Conservation (phyloP, 2,329 filamentous ascomycete genomes). For the Coniochaeta hoffmannii region DNA sequence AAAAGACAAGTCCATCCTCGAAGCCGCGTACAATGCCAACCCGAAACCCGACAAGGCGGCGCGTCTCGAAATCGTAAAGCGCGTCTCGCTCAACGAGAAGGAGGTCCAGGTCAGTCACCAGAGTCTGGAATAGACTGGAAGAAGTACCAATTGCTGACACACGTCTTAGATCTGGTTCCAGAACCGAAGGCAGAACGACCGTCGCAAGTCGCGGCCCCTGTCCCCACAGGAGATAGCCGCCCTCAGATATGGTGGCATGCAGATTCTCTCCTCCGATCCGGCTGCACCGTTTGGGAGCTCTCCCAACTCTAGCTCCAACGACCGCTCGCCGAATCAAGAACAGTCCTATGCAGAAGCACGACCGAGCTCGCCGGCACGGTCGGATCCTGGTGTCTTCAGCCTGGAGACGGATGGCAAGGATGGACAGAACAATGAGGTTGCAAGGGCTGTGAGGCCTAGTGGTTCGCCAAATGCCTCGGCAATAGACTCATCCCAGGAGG, state of each 20-base stretch:
- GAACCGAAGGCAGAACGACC: slow-evolving; percentile 86
- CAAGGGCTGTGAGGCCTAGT: background rate
- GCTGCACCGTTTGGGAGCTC: slow-evolving; percentile 20
- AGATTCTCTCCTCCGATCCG: slow-evolving; percentile 41
- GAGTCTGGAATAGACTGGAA: slow-evolving; percentile 4
- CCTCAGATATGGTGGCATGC: slow-evolving; percentile 47
- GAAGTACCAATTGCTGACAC: slow-evolving; percentile 13
- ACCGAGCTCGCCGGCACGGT: background rate
- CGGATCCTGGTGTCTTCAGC: slow-evolving; percentile 1
- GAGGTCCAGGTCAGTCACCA: slow-evolving; percentile 80
- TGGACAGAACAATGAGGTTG: slow-evolving; percentile 4
- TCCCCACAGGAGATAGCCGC: slow-evolving; percentile 68
- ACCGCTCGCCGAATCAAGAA: background rate
- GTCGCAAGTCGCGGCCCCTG: slow-evolving; percentile 79
- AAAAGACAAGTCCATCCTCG: slow-evolving; percentile 82
- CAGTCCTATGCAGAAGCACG: background rate
- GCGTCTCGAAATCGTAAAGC: slow-evolving; percentile 75
- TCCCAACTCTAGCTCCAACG: background rate
- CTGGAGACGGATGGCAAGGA: background rate
- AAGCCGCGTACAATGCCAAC: slow-evolving; percentile 76
- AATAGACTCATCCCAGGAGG: background rate
- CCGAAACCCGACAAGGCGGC: slow-evolving; percentile 87
- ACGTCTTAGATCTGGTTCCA: slow-evolving; percentile 85
- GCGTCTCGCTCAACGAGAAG: slow-evolving; percentile 85
- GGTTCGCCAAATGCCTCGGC: background rate